Base-by-base conservation (phyloP, 2,329 filamentous ascomycete genomes). In the Neopestalotiopsis clavispora region DNA sequence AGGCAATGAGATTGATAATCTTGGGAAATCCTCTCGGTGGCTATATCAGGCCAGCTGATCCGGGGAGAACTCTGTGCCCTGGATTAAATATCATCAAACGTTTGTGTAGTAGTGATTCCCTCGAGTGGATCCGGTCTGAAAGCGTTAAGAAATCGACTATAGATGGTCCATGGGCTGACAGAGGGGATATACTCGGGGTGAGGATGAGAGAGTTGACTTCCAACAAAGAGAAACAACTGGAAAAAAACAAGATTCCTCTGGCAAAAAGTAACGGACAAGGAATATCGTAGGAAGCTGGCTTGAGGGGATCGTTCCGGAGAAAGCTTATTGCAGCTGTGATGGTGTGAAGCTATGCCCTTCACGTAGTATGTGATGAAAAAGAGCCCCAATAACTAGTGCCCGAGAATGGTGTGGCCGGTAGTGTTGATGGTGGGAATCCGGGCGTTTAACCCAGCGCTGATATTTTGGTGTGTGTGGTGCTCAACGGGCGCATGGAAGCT, bases 391-490 rank as follows among this genome's bases (percentile, higher is more conserved):
- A n/a, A 65, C 52, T 67, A 52, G 56, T 40, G 30, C 23, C 38
- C 49, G 23, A 20, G 30, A 66, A 45, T 40, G 67, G 67, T 68
- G 67, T 65, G 67, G 45, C 52, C 66, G 62, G 63, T 42, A 66
- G 45, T n/a, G 62, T 57, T 61, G 62, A 57, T 69, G 67, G 67
- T 52, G 67, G 67, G 40, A 42, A 56, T 38, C 34, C 40, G 61
- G 67, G 67, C 60, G 64, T 45, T 64, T 52, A 65, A 74, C 71
- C 42, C 72, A 70, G 68, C 10, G 34, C 34, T 38, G 34, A 38
- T 38, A 70, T 72, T 20, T 52, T 73, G 72, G 66, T 67, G 69
- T 67, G 66, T 67, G 69, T 67, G 69, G 67, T 67, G 63, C 45
- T 56, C 49, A 49, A 63, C 28, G 45, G 23, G 45, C 17, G 45